Conservation (phyloP, 495 filamentous ascomycete genomes). For the Xylona heveae region DNA sequence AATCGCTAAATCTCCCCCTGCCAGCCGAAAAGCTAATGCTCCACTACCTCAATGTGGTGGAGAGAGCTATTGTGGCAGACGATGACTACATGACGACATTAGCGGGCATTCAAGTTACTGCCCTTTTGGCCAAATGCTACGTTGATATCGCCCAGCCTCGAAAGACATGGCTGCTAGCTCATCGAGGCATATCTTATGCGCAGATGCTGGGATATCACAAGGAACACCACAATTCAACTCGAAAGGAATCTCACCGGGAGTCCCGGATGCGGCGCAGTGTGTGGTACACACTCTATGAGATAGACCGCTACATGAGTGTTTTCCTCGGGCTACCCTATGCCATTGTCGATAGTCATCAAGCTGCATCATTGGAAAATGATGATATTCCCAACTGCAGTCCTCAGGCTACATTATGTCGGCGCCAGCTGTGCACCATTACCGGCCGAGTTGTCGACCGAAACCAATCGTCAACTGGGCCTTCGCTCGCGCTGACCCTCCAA, state of each 20-base stretch:
- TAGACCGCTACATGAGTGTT: slow-evolving; percentile 24
- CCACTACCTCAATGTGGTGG: slow-evolving; percentile 16
- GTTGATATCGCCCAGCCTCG: slow-evolving; percentile 28
- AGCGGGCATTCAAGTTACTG: slow-evolving; percentile 27
- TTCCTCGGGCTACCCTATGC: slow-evolving; percentile 29
- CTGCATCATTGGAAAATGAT: slow-evolving; percentile 9
- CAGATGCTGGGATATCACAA: slow-evolving; percentile 19
- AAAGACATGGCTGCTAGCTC: slow-evolving; percentile 24
- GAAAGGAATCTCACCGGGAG: not conserved
- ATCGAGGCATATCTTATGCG: slow-evolving; percentile 25
- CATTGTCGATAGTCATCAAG: slow-evolving; percentile 17
- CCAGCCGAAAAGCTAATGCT: slow-evolving; percentile 10
- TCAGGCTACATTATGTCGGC: slow-evolving; percentile 8
- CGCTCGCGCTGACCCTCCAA: slow-evolving; percentile 19
- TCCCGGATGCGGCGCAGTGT: slow-evolving; percentile 9
- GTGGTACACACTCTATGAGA: slow-evolving; percentile 22
- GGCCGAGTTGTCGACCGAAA: slow-evolving; percentile 32
- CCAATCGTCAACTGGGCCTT: slow-evolving; percentile 17
- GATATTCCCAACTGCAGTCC: slow-evolving; percentile 9
- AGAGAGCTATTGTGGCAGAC: slow-evolving; percentile 22
- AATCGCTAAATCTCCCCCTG: not conserved
- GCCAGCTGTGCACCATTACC: slow-evolving; percentile 18
- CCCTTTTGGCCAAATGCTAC: slow-evolving; percentile 24
- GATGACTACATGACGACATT: slow-evolving; percentile 26
- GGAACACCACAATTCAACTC: too few species aligned